Evolutionary conservation across 169 alveolate genomes (phyloP), one percentile per base, ranked within the genome.

Genomic region (Prorocentrum cordatum): DNA sequence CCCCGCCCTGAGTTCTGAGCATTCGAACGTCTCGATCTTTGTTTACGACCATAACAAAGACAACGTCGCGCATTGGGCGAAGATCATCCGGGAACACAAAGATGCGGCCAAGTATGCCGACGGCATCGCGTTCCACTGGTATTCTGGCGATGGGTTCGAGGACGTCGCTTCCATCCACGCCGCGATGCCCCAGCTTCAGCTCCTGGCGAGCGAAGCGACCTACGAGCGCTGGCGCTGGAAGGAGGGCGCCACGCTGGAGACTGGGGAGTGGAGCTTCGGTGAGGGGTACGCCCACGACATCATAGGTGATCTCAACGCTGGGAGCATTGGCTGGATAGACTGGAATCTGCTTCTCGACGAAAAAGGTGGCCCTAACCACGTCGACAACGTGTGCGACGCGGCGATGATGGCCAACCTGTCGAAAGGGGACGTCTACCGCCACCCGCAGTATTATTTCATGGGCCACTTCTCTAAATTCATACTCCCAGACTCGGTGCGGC

Each of bases 401-500:
- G 80, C 90, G 32, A 77, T 77, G 32, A 72, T 58, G 87, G 87
- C 62, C 12, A 10, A 24, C 29, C 14, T 18, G 32, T 10, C 75
- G 22, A 35, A 29, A 18, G 61, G 61, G 54, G 64, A 80, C 7
- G 79, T 80, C 16, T 80, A 80, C 90, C 62, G 26, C 14, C 90
- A 80, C 29, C 90, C 90, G 36, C 90, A 80, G 80, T 80, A 24
- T 62, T 77, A 58, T 73, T 77, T 35, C 62, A 77, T 77, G 33
- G 87, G 90, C 38, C 90, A 80, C 62, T 80, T 80, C 90, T 80
- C 90, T 68, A 80, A 80, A 58, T 80, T 80, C 79, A 6, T 80
- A 20, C 54, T 26, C 0, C 90, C 90, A 0, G 79, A 58, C 5
- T 80, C 90, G 54, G 16, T 12, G 54, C 54, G 54, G 16, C 54